Conservation (phyloP, 83 land plant species). For the Picea engelmannii region DNA sequence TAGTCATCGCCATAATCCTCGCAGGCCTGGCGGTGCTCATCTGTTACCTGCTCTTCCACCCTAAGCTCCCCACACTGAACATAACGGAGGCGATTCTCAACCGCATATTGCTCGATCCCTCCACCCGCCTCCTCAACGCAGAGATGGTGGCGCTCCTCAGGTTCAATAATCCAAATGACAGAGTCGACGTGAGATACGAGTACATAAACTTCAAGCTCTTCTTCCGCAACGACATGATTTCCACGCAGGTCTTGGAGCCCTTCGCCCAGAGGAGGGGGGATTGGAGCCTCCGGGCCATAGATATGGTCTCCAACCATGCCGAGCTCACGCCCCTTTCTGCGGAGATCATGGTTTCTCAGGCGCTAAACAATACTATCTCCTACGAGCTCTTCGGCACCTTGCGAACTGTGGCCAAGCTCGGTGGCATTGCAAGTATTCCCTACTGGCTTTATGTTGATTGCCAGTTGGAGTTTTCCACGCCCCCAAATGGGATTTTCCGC, state of each 20-base stretch:
- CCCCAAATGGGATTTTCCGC: slow-evolving; percentile 48
- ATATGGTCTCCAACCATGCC: slow-evolving; percentile 48
- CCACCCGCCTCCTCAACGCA: slow-evolving; percentile 43
- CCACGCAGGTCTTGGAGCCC: slow-evolving; percentile 32
- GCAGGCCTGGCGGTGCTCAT: slow-evolving; percentile 56
- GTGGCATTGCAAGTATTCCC: slow-evolving; percentile 24
- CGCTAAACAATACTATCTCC: slow-evolving; percentile 8
- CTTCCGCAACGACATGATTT: slow-evolving; percentile 32
- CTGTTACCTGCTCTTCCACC: slow-evolving; percentile 57
- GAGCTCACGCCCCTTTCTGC: slow-evolving; percentile 20
- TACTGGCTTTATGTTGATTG: slow-evolving; percentile 45
- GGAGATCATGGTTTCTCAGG: slow-evolving; percentile 13
- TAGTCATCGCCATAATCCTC: slow-evolving; percentile 39
- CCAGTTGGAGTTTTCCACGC: slow-evolving; percentile 19
- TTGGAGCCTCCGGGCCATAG: slow-evolving; percentile 19
- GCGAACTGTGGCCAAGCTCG: slow-evolving; percentile 31
- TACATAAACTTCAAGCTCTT: slow-evolving; percentile 41
- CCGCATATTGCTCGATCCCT: slow-evolving; percentile 47
- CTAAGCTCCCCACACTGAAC: slow-evolving; percentile 44
- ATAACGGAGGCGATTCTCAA: slow-evolving; percentile 41
- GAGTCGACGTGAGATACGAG: slow-evolving; percentile 47
- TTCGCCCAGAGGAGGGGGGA: slow-evolving; percentile 27
- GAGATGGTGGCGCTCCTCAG: slow-evolving; percentile 50
- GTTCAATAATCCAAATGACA: slow-evolving; percentile 55
- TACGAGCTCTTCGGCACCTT: slow-evolving; percentile 38